Base-by-base conservation (phyloP, 495 filamentous ascomycete genomes). In the Penicillium daleae region DNA sequence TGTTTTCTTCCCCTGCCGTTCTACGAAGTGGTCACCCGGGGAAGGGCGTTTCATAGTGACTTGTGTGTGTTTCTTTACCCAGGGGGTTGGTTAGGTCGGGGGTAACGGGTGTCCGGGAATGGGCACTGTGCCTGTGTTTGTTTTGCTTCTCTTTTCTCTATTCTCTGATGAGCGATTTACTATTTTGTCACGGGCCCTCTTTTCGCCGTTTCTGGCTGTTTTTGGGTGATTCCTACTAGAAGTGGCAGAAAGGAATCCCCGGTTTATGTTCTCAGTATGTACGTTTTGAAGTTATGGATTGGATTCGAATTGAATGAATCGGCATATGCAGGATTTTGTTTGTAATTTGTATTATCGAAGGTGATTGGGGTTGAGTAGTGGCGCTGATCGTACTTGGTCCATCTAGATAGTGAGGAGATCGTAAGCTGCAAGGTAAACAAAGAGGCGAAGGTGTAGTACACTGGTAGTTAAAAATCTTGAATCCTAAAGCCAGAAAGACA, bases 61-160 rank as follows among this genome's bases (percentile, higher is more conserved):
- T 37, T 50, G 13, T 39, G 35, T 21, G 24, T 26, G 15, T 42
- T 46, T 22, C 24, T 46, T 12, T 24, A 2, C 21, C 32, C 19
- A 33, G 19, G 56, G 40, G 29, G 37, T 58, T 48, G 32, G 53
- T 56, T 12, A 15, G 35, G 21, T 35, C 29, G 8, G 13, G 52
- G 54, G 13, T 39, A 49, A 55, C 46, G 56, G 55, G 59, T 31
- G 19, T 46, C 32, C 33, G 50, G 54, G 33, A 52, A 57, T 55
- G 42, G 59, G 59, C 63, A 61, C 42, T 67, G 60, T 65, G 52
- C n/a, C n/a, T n/a, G n/a, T n/a, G n/a, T n/a, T n/a, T n/a, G n/a
- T n/a, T n/a, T 33, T 54, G 21, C 62, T 48, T 61, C 26, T 24
- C 50, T 54, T n/a, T 40, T 51, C 37, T 55, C 32, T 66, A 17